Base-by-base conservation (phyloP, 1,139 yeast species). In the Geotrichum candidum region DNA sequence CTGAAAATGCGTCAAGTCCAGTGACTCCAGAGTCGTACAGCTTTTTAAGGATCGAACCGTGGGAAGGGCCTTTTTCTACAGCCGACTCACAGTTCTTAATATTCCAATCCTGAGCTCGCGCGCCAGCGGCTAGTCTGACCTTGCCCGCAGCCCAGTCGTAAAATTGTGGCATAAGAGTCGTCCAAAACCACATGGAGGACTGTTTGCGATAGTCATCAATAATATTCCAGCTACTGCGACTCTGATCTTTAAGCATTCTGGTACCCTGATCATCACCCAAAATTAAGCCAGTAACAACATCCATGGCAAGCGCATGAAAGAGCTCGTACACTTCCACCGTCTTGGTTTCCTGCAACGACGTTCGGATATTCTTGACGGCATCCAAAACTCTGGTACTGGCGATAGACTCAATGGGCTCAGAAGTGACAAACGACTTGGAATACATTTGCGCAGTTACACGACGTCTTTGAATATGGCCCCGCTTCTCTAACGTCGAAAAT, bases 221-320 rank as follows among this genome's bases (percentile, higher is more conserved):
- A 57, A 69, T 61, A 9, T 62, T 53, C 62, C 65, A 68, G 2
- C 58, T 52, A 6, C 29, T 33, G 15, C 80, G 79, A 54, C 74
- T 73, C 0, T 80, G 76, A 31, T 75, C 68, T 11, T 71, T 66
- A 51, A 83, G 69, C 52, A 82, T 72, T 57, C 77, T 71, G 0
- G 86, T 77, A 3, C 76, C 69, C 50, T 69, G 65, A 6, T 75
- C 73, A 0, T 72, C 67, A 0, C 92, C 92, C 64, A 85, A 78
- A 62, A 85, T 85, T 70, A 85, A 84, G 15, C 81, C 80, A 1
- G 87, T 80, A 1, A 86, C 84, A 4, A 84, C 86, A 67, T 87
- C 91, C 84, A 87, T 82, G 1, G 94, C 91, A 68, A 87, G 77
- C n/a, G 86, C 77, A 23, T 85, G 86, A 76, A 86, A 87, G 23